These are phyloP conservation scores for Cynara cardunculus DNA, from an alignment of 129 eudicot species.

Conservation along the genomic window DNA sequence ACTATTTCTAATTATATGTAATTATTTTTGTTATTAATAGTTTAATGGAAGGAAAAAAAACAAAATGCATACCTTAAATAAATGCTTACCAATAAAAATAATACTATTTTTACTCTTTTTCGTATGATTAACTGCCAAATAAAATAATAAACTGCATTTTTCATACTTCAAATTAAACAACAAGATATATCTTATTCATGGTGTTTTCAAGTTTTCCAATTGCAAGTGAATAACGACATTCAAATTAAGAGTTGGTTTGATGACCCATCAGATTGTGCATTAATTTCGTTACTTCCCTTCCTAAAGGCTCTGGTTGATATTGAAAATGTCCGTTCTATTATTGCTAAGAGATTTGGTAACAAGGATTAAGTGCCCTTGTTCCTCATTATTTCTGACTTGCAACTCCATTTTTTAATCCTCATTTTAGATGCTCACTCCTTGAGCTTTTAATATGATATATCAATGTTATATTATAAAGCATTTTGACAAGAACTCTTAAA, in stretches of 20 bases:
- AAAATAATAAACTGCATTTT: too few relatives aligned
- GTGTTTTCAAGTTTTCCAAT: conserved; percentile 43
- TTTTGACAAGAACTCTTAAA: too few relatives aligned
- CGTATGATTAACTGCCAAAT: too few relatives aligned
- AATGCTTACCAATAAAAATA: too few relatives aligned
- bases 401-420: conserved; percentile 8
- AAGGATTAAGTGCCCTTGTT: conserved; percentile 61
- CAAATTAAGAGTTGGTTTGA: conserved; percentile 90
- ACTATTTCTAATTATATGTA: too few relatives aligned
- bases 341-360: conserved; percentile 80
- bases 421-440: conserved; percentile 32
- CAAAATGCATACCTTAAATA: too few relatives aligned
- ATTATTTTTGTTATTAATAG: too few relatives aligned
- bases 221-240: conserved; percentile 82
- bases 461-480: too few relatives aligned
- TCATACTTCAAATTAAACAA: too few relatives aligned
- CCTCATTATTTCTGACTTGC: conserved; percentile 34
- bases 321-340: conserved; percentile 75
- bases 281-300: conserved; percentile 67
- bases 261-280: conserved; percentile 69
- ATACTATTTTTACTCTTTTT: too few relatives aligned
- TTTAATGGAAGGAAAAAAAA: too few relatives aligned
- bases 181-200: too few relatives aligned
- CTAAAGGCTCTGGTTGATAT: conserved; percentile 67
- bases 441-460: conserved; percentile 31